Conservation (phyloP, 768 basidiomycete genomes). For the Mycena crocata region DNA sequence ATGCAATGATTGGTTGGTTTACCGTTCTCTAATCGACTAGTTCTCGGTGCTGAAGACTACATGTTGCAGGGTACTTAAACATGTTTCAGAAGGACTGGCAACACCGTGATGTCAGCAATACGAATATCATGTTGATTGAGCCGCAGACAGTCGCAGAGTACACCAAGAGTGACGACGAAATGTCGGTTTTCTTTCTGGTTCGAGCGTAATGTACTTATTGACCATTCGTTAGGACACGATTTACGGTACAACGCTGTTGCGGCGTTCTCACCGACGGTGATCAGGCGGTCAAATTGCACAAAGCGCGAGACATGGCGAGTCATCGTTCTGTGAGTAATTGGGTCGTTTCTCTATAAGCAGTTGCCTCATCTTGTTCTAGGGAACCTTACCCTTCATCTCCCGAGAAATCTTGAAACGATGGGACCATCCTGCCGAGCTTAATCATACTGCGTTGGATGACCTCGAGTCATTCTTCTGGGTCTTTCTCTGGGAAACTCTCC, state of each 20-base stretch:
- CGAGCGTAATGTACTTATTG: no score
- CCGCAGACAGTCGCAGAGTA: no score
- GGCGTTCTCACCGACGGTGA: not conserved
- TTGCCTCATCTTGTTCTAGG: no score
- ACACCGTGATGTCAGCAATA: not conserved
- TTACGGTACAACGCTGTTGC: not conserved
- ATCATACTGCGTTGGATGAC: conserved; percentile 32
- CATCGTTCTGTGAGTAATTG: no score
- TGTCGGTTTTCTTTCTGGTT: not conserved
- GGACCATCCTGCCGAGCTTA: no score
- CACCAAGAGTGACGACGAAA: not conserved
- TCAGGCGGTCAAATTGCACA: no score
- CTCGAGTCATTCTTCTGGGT: conserved; percentile 40
- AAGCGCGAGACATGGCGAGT: no score
- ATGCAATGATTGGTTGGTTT: not conserved
- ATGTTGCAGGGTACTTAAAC: not conserved
- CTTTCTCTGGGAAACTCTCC: conserved; percentile 4
- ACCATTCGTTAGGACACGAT: not conserved
- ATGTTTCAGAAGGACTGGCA: not conserved
- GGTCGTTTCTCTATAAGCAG: no score
- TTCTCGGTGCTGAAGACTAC: not conserved
- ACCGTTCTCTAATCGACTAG: not conserved
- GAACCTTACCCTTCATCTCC: no score
- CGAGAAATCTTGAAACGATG: no score
- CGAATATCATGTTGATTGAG: not conserved